Conservation (phyloP, 192 early-diverging fungal genomes). For the Glomus cerebriforme region DNA sequence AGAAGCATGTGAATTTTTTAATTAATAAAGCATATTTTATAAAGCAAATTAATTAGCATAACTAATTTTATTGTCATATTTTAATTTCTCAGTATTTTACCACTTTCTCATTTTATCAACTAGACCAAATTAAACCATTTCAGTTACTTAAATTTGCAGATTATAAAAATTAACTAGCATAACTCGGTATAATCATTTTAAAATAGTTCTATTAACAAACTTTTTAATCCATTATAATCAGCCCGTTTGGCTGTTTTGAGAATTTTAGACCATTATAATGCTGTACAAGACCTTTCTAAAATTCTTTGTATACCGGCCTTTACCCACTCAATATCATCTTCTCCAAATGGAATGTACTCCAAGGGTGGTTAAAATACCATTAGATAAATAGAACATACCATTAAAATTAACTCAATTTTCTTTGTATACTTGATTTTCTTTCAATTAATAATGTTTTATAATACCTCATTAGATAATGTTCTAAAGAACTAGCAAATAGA, state of each 20-base stretch:
- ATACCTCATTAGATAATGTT: background rate
- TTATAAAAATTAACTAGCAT: too few relatives aligned
- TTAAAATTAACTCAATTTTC: background rate
- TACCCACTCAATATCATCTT: background rate
- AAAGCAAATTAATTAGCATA: too few relatives aligned
- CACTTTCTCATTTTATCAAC: too few relatives aligned
- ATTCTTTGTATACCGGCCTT: background rate
- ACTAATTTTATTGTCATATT: too few relatives aligned
- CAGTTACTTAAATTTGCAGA: too few relatives aligned
- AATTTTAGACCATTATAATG: background rate
- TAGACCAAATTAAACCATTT: too few relatives aligned
- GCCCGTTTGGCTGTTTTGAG: background rate
- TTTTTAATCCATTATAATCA: background rate
- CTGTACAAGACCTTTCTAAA: background rate
- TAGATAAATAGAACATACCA: background rate
- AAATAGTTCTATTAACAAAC: background rate
- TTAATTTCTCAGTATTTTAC: too few relatives aligned
- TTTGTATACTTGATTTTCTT: background rate
- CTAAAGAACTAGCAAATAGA: too few relatives aligned
- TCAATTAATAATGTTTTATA: background rate
- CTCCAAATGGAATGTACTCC: background rate
- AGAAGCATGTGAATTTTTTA: too few relatives aligned
- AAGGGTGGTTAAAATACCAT: background rate
- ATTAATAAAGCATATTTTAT: too few relatives aligned
- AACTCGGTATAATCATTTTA: too few relatives aligned